A percentile compares a stretch with the other conserved stretches of the same genome.
Evolutionary conservation across 1,284 basidiomycete genomes (phyloP).

Genomic region (Cryptococcus depauperatus): DNA sequence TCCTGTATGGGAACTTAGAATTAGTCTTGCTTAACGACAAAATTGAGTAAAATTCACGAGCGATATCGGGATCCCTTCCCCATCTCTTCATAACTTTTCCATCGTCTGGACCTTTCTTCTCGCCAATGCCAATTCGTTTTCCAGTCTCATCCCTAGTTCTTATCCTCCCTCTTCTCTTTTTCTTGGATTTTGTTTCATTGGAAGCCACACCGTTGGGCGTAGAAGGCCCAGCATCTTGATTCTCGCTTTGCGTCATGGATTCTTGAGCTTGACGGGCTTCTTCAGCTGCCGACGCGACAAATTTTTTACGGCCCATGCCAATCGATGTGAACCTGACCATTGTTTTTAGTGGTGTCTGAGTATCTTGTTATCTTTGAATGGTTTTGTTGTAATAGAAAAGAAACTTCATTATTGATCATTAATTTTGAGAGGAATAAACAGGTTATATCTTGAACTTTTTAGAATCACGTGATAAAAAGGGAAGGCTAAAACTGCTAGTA

Average conservation of each 20-base stretch:
- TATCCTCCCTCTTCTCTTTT: slow-evolving; percentile 15
- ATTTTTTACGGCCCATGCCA: slow-evolving; percentile 41
- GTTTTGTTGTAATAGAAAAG: too few species aligned
- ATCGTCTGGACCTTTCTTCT: slow-evolving; percentile 12
- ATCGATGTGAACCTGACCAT: slow-evolving; percentile 46
- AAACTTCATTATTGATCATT: too few species aligned
- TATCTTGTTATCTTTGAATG: too few species aligned
- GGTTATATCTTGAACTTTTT: too few species aligned
- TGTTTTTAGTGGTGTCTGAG: too few species aligned
- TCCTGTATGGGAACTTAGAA: slow-evolving; percentile 12
- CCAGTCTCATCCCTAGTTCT: slow-evolving; percentile 14
- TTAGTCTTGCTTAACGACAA: background rate
- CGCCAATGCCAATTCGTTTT: slow-evolving; percentile 12
- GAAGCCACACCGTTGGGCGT: background rate
- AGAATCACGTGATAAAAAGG: too few species aligned
- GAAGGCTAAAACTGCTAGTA: too few species aligned
- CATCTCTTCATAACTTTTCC: slow-evolving; percentile 19
- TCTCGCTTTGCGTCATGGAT: background rate
- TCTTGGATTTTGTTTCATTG: slow-evolving; percentile 4
- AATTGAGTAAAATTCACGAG: slow-evolving; percentile 27
- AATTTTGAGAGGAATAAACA: too few species aligned
- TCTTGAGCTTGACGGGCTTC: slow-evolving; percentile 24
- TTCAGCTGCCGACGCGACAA: slow-evolving; percentile 40
- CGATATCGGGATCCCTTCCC: slow-evolving; percentile 38
- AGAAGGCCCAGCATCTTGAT: slow-evolving; percentile 18